Evolutionary conservation across 208 protist species (phyloP).

Genomic region (Wallacemonas sp.): DNA sequence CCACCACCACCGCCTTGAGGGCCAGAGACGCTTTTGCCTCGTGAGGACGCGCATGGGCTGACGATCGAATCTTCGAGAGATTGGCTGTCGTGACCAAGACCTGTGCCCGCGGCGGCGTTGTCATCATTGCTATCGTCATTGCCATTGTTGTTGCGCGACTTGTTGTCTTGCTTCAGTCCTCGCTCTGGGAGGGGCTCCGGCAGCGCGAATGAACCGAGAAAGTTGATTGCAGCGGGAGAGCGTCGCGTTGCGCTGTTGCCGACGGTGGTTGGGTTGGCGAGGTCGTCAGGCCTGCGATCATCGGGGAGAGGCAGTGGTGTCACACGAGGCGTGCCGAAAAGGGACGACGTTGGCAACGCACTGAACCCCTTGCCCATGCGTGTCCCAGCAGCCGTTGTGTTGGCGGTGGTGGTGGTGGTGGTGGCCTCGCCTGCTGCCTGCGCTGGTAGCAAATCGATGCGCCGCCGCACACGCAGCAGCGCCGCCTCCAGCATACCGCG

Average conservation of each 20-base stretch:
- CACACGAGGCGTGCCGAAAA: too few species aligned
- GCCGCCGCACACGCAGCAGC: not conserved
- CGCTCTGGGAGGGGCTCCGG: too few species aligned
- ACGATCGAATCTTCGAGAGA: too few species aligned
- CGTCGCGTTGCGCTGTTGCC: not conserved
- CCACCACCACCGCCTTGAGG: not conserved
- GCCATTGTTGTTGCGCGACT: too few species aligned
- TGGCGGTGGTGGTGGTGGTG: not conserved
- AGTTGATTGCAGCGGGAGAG: conserved; percentile 10
- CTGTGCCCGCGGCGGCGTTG: too few species aligned
- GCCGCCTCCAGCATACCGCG: conserved; percentile 19
- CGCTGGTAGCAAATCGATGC: not conserved
- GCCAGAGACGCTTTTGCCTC: not conserved
- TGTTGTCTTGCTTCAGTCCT: too few species aligned
- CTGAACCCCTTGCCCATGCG: not conserved
- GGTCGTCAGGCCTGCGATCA: too few species aligned
- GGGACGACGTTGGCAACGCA: not conserved
- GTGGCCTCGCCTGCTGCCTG: not conserved
- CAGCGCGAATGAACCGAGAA: not conserved
- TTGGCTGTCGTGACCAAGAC: too few species aligned
- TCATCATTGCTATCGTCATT: too few species aligned
- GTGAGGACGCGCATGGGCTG: too few species aligned
- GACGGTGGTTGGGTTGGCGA: not conserved
- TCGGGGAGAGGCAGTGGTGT: too few species aligned
- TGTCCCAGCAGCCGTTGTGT: not conserved